Evolutionary conservation across 2,329 filamentous ascomycete species (phyloP), one percentile per base, ranked within the genome.

Genomic region (Ophiostoma himal-ulmi): DNA sequence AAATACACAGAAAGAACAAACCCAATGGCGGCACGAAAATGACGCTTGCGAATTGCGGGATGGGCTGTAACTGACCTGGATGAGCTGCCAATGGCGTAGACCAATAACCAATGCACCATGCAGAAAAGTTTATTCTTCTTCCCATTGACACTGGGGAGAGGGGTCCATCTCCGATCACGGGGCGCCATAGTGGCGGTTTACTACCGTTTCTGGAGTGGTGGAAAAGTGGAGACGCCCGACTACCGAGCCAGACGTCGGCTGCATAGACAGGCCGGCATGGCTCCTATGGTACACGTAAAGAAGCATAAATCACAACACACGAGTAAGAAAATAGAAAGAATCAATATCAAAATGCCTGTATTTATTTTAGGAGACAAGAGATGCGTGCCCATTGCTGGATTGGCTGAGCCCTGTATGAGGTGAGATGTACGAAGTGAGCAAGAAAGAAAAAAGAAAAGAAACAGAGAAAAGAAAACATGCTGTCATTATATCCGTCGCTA

Each of bases 401-500:
- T 36, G 60, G 60, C 60, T 37, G 60, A 64, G 60, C 34, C 34
- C 62, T 65, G 62, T 65, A 65, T 65, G 62, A 65, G 62, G 60
- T 70, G 68, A 67, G 62, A 70, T 70, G 68, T 20, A 37, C 7
- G 44, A 69, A 39, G 20, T 8, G 62, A 34, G n/a, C 22, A 64
- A 48, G 48, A 69, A n/a, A 22, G 1, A 20, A 36, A 20, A 20
- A 17, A 64, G 14, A 36, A 36, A 36, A 62, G 13, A 36, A 54
- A 52, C 41, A 14, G 10, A 67, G 1, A 30, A 11, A 39, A 54
- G n/a, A 60, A 41, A 60, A 36, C 34, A 54, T 17, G 64, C 64
- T 66, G 64, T 66, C 64, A 44, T 66, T n/a, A 66, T 66, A 66
- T 44, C 64, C 64, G 22, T 66, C 64, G 64, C 64, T 66, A 26